Conservation (phyloP, 208 protist genomes). For the Trichomonas vaginalis region DNA sequence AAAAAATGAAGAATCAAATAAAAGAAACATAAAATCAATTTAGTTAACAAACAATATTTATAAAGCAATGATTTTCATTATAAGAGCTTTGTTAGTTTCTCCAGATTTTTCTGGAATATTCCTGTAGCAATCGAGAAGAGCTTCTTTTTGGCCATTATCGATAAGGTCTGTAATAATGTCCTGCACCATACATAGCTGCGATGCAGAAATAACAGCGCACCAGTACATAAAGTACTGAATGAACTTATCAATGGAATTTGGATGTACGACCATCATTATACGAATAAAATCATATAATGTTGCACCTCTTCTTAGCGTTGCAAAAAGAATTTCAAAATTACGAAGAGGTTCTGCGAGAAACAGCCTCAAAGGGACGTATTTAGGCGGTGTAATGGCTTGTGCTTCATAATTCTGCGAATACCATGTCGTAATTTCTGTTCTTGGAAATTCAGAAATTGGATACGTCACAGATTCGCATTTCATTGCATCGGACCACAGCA, state of each 20-base stretch:
- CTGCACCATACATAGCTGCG: neutral
- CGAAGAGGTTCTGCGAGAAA: neutral
- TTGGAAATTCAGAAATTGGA: neutral
- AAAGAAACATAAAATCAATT: too few relatives aligned
- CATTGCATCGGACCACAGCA: neutral
- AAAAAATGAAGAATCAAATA: too few relatives aligned
- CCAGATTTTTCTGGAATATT: neutral
- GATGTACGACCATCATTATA: neutral
- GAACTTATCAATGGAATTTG: neutral
- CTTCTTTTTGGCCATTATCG: neutral
- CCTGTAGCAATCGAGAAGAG: neutral
- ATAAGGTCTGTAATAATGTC: neutral
- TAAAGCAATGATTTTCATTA: neutral
- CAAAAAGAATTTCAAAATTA: neutral
- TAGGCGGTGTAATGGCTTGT: neutral
- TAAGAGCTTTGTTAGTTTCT: neutral
- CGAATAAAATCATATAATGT: neutral
- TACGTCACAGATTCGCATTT: neutral
- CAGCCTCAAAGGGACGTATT: neutral
- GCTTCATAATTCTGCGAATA: neutral
- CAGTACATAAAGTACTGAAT: neutral
- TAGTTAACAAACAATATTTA: too few relatives aligned
- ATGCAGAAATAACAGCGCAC: neutral
- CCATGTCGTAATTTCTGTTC: neutral
- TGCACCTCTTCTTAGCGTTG: neutral